Conservation (phyloP, 495 filamentous ascomycete species). For the Penicillium lividum region DNA sequence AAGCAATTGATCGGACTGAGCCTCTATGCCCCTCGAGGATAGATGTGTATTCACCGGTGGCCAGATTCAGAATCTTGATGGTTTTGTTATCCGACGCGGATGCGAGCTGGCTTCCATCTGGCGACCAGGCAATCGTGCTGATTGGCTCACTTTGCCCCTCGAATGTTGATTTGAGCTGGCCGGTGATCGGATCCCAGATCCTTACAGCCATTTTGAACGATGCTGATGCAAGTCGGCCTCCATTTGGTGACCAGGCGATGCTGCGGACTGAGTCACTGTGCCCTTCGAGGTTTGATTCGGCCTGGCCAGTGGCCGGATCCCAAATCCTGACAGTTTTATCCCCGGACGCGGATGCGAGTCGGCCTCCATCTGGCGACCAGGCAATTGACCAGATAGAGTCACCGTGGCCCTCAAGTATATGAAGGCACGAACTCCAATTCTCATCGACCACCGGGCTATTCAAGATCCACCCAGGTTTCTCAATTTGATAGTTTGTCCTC, state of each 20-base stretch:
- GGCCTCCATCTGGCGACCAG: constrained; percentile 10
- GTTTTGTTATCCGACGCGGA: constrained; percentile 12
- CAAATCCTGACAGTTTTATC: constrained; percentile 4
- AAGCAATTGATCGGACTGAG: not conserved
- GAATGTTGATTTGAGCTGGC: not conserved
- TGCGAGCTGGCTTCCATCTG: constrained; percentile 17
- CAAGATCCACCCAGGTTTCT: constrained; percentile 19
- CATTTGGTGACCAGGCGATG: constrained; percentile 7
- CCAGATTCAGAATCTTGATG: constrained; percentile 8
- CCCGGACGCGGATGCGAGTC: constrained; percentile 1
- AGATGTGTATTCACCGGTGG: constrained; percentile 2
- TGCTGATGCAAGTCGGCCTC: constrained; percentile 4
- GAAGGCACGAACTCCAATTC: constrained; percentile 18
- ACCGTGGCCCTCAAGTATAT: constrained; percentile 15
- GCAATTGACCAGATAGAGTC: not conserved
- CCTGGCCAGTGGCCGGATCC: not conserved
- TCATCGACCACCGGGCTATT: constrained; percentile 15
- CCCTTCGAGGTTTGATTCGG: not conserved
- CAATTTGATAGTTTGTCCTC: constrained; percentile 14
- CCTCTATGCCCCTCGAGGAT: constrained; percentile 3
- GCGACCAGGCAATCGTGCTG: constrained; percentile 12
- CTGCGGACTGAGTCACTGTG: not conserved
- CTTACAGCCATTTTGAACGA: not conserved
- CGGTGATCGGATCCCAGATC: not conserved
- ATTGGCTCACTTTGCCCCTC: not conserved